Evolutionary conservation across 805 yeast species (phyloP).

Genomic region (Priceomyces carsonii): DNA sequence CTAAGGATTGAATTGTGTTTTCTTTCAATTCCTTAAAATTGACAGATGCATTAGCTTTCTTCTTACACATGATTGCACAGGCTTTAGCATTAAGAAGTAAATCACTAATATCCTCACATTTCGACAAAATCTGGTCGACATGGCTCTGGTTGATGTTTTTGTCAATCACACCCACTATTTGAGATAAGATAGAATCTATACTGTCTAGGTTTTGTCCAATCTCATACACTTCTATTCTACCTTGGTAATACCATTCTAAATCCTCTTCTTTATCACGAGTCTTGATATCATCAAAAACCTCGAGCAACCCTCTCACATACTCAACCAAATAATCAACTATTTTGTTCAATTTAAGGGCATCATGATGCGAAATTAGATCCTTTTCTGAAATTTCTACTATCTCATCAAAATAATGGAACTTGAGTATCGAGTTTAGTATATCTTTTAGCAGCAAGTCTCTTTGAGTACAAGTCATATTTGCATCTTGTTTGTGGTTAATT

Average conservation of each 20-base stretch:
- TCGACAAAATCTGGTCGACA: slow-evolving; percentile 17
- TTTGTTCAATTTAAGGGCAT: slow-evolving; percentile 26
- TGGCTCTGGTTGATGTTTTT: slow-evolving; percentile 1
- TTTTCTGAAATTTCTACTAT: slow-evolving; percentile 14
- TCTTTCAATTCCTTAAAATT: slow-evolving; percentile 28
- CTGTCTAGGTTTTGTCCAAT: slow-evolving; percentile 19
- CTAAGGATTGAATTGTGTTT: slow-evolving; percentile 22
- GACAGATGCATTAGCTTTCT: slow-evolving; percentile 27
- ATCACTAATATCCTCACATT: slow-evolving; percentile 28
- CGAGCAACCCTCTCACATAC: slow-evolving; percentile 22
- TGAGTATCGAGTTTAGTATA: slow-evolving; percentile 17
- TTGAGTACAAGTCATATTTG: slow-evolving; percentile 7
- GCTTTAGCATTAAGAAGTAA: slow-evolving; percentile 26
- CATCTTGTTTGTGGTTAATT: slow-evolving; percentile 5
- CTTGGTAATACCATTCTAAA: slow-evolving; percentile 27
- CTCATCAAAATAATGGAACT: slow-evolving; percentile 24
- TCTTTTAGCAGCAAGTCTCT: slow-evolving; percentile 13
- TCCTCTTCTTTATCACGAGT: slow-evolving; percentile 8
- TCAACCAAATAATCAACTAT: slow-evolving; percentile 27
- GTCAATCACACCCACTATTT: slow-evolving; percentile 12
- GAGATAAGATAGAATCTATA: slow-evolving; percentile 26
- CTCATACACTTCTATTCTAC: slow-evolving; percentile 18
- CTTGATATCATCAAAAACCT: slow-evolving; percentile 13
- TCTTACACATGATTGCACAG: slow-evolving; percentile 17
- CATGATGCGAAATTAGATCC: slow-evolving; percentile 19